Percentiles rank a stretch among this genome's conserved stretches.
Conservation (phyloP, 768 basidiomycete species). For the Amanita polypyramis region DNA sequence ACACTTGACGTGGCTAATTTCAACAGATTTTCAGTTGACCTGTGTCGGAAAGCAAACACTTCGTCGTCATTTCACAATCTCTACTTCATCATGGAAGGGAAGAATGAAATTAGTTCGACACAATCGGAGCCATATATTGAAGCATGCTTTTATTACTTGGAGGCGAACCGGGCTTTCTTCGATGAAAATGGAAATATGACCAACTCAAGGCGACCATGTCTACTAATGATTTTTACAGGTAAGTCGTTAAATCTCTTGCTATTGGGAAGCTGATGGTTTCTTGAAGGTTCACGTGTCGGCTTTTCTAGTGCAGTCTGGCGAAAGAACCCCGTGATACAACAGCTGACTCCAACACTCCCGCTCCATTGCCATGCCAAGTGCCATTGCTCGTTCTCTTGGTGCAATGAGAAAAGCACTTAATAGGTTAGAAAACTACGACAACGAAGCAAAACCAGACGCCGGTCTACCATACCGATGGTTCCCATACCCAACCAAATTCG, state of each 20-base stretch:
- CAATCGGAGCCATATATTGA: slow-evolving; percentile 13
- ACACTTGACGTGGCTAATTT: background rate
- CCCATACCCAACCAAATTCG: background rate
- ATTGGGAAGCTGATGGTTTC: background rate
- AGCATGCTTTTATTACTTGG: slow-evolving; percentile 11
- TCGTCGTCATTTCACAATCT: too few species aligned
- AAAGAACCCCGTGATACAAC: slow-evolving; percentile 8
- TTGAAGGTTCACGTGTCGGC: slow-evolving; percentile 8
- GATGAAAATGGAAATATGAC: background rate
- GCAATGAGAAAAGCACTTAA: slow-evolving; percentile 3
- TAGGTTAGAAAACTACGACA: background rate
- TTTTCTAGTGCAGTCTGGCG: slow-evolving; percentile 11
- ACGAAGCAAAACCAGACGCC: background rate
- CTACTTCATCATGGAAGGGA: slow-evolving; percentile 10
- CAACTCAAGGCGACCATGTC: slow-evolving; percentile 9
- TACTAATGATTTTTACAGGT: slow-evolving; percentile 9
- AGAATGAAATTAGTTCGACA: slow-evolving; percentile 9
- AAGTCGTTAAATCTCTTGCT: background rate
- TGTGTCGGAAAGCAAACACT: background rate
- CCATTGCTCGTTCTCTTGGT: slow-evolving; percentile 7
- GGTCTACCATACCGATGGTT: background rate
- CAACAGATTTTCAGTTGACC: background rate
- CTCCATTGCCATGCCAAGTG: slow-evolving; percentile 1
- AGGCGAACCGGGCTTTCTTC: slow-evolving; percentile 1
- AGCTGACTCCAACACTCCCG: slow-evolving; percentile 7